Evolutionary conservation across 352 stramenopile genomes (phyloP).

Genomic region (Globisporangium irregulare): DNA sequence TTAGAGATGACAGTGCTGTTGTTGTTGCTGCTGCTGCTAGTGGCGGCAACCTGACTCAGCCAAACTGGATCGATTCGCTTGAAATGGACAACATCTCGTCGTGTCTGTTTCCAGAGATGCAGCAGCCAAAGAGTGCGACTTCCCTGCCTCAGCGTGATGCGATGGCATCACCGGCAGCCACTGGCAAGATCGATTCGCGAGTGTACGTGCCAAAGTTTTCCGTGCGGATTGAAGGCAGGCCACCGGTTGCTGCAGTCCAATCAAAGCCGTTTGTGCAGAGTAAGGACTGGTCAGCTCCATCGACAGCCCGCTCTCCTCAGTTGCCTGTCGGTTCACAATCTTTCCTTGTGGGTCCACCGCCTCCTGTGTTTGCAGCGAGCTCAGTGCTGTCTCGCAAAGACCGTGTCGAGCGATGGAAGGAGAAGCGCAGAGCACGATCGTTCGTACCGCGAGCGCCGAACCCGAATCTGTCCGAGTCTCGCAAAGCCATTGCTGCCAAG

Average conservation of each 20-base stretch:
- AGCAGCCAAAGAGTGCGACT: neutral
- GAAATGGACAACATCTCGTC: neutral
- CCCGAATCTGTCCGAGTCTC: neutral
- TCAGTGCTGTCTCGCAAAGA: neutral
- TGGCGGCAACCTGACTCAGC: neutral
- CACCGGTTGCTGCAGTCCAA: neutral
- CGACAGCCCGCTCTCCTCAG: no score
- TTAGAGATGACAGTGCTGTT: no score
- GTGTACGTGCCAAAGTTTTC: conserved; percentile 2
- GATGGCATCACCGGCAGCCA: neutral
- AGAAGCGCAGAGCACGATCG: neutral
- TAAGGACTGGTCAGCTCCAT: no score
- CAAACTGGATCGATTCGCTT: neutral
- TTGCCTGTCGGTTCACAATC: no score
- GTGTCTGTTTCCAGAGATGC: neutral
- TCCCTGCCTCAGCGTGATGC: neutral
- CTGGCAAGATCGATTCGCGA: neutral
- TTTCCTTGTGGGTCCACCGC: neutral
- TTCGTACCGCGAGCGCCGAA: neutral
- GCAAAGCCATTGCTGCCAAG: neutral
- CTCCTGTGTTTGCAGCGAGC: neutral
- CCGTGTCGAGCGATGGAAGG: conserved; percentile 4
- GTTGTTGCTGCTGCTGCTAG: neutral
- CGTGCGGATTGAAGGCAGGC: neutral
- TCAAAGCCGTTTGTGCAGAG: neutral